These are phyloP conservation scores for Colletotrichum melonis DNA, from an alignment of 2,329 filamentous ascomycete species.

Conservation along the genomic window DNA sequence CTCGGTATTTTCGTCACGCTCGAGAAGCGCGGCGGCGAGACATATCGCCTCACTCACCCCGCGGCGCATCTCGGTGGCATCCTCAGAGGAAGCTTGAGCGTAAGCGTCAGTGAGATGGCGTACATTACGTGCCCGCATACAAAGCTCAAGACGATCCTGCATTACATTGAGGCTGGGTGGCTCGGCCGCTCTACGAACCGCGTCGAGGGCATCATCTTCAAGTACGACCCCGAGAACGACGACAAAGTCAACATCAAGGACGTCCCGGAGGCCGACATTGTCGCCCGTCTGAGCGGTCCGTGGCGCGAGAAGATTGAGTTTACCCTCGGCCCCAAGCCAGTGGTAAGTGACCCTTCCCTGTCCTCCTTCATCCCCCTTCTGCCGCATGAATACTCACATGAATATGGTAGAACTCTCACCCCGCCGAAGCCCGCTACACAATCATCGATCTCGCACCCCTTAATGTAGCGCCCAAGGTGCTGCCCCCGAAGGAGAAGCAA, in stretches of 20 bases:
- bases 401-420: conserved; percentile 55
- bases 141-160: conserved; percentile 88
- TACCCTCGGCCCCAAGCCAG: conserved; percentile 67
- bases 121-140: conserved; percentile 92
- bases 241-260: conserved; percentile 83
- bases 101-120: conserved; percentile 90
- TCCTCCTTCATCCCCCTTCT: not conserved
- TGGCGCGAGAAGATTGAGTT: conserved; percentile 82
- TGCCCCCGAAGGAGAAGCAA: conserved; percentile 83
- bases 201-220: conserved; percentile 91
- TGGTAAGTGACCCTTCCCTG: conserved; percentile 61
- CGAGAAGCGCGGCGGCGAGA: conserved; percentile 83
- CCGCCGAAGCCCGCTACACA: conserved; percentile 72
- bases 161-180: conserved; percentile 96
- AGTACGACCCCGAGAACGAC: conserved; percentile 89
- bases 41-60: conserved; percentile 95
- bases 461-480: conserved; percentile 78
- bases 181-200: conserved; percentile 91
- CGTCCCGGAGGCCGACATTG: conserved; percentile 84
- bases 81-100: conserved; percentile 85
- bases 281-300: conserved; percentile 83
- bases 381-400: conserved; percentile 19
- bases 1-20: conserved; percentile 94
- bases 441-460: conserved; percentile 92
- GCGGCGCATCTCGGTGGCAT: conserved; percentile 92